phyloP scores from a whole-genome alignment of 768 basidiomycete genomes.

The Mycena rosella region DNA sequence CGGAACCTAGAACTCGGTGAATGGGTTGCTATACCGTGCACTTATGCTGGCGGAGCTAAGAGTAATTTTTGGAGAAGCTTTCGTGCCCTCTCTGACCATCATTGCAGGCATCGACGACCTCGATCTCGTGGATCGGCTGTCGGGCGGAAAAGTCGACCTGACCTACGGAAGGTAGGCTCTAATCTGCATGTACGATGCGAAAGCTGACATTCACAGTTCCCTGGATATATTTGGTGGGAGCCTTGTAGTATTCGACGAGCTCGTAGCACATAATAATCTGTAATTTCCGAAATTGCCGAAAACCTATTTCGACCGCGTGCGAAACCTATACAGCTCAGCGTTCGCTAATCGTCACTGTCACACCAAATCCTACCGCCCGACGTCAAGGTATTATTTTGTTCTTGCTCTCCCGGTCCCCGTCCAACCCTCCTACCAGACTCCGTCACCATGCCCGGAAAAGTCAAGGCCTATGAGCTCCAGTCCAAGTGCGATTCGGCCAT shows the following conservation, averaged over 20 bases:
- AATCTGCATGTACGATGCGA: conserved; percentile 10
- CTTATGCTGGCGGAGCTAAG: conserved; percentile 97
- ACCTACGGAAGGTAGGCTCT: conserved; percentile 51
- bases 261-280: conserved; percentile 53
- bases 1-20: conserved; percentile 78
- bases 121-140: conserved; percentile 82
- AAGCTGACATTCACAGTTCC: conserved; percentile 50
- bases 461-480: conserved; percentile 97
- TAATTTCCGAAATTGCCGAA: conserved; percentile 30
- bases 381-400: conserved; percentile 25
- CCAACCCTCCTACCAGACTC: conserved; percentile 38
- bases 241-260: conserved; percentile 63
- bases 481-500: conserved; percentile 76
- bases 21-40: conserved; percentile 93
- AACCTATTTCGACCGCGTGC: background rate
- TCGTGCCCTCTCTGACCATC: conserved; percentile 6
- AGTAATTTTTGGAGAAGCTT: conserved; percentile 56
- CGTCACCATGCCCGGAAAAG: conserved; percentile 86
- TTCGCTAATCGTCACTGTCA: background rate
- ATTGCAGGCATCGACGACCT: conserved; percentile 82
- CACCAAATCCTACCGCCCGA: conserved; percentile 6
- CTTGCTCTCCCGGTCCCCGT: background rate
- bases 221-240: conserved; percentile 72
- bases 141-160: conserved; percentile 80
- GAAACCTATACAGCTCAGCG: background rate